Evolutionary conservation across 768 basidiomycete genomes (phyloP).

Genomic region (Agaricus sinodeliciosus): DNA sequence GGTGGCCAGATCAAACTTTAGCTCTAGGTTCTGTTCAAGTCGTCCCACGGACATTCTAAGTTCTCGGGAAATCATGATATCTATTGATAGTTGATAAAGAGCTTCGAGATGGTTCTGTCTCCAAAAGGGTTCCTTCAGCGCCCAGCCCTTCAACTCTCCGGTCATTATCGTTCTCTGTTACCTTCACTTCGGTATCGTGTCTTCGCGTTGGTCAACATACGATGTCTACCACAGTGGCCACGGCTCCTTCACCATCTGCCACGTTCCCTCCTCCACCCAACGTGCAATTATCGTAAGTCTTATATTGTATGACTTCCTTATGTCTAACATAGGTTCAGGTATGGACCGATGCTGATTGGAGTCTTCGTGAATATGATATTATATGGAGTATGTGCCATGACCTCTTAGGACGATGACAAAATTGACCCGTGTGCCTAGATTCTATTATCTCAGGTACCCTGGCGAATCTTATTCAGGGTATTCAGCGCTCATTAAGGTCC

Average conservation of each 20-base stretch:
- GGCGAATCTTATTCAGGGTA: background rate
- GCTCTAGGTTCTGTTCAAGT: too few relatives aligned
- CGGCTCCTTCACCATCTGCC: background rate
- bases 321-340: conserved; percentile 17
- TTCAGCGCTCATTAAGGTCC: background rate
- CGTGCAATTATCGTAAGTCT: conserved; percentile 24
- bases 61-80: too few relatives aligned
- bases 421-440: conserved; percentile 19
- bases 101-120: background rate
- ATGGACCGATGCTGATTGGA: conserved; percentile 40
- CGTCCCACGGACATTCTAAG: too few relatives aligned
- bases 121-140: too few relatives aligned
- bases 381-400: conserved; percentile 30
- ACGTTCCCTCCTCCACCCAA: conserved; percentile 17
- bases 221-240: conserved; percentile 3
- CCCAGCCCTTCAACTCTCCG: too few relatives aligned
- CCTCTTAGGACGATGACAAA: background rate
- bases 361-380: conserved; percentile 37
- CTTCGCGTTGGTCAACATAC: conserved; percentile 1
- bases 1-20: too few relatives aligned
- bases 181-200: background rate
- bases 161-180: too few relatives aligned
- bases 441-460: conserved; percentile 27
- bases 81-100: background rate
- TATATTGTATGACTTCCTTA: background rate